Conservation (phyloP, 163 green algal genomes). For the Scenedesmus sp. region DNA sequence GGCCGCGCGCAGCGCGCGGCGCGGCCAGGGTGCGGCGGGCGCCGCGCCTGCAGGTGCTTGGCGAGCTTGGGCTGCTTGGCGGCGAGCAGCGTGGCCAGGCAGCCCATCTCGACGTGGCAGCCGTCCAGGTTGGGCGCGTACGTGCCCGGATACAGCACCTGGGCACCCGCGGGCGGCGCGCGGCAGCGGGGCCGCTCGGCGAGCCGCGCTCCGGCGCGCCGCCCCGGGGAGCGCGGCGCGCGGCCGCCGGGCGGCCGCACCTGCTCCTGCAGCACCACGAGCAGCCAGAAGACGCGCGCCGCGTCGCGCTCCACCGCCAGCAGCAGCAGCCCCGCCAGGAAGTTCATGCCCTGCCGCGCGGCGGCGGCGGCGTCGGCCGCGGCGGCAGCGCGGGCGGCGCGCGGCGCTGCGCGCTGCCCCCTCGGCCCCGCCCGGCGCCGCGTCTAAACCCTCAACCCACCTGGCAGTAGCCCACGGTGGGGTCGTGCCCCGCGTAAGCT, state of each 20-base stretch:
- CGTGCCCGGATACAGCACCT: constrained; percentile 77
- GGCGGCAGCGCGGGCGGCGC: neutral
- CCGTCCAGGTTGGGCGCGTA: constrained; percentile 76
- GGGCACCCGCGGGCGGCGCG: neutral
- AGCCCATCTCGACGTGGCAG: constrained; percentile 87
- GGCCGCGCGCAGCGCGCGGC: too few species aligned
- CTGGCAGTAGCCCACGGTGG: constrained; percentile 91
- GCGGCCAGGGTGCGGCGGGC: too few species aligned
- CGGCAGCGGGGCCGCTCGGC: neutral
- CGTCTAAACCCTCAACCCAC: neutral
- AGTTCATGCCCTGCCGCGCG: constrained; percentile 96
- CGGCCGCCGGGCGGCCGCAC: neutral
- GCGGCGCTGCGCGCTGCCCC: neutral
- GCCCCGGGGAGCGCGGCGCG: too few species aligned
- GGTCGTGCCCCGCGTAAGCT: constrained; percentile 76
- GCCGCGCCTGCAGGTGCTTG: constrained; percentile 32
- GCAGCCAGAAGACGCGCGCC: constrained; percentile 82
- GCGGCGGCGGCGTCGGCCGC: neutral
- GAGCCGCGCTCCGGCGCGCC: too few species aligned
- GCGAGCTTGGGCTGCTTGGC: constrained; percentile 39
- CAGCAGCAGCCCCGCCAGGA: constrained; percentile 89
- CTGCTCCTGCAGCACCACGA: constrained; percentile 38
- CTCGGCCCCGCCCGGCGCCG: neutral
- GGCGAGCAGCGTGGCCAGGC: constrained; percentile 43
- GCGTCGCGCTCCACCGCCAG: constrained; percentile 69